Evolutionary conservation across 805 yeast genomes (phyloP).

Genomic region (Wickerhamiella domercqiae): DNA sequence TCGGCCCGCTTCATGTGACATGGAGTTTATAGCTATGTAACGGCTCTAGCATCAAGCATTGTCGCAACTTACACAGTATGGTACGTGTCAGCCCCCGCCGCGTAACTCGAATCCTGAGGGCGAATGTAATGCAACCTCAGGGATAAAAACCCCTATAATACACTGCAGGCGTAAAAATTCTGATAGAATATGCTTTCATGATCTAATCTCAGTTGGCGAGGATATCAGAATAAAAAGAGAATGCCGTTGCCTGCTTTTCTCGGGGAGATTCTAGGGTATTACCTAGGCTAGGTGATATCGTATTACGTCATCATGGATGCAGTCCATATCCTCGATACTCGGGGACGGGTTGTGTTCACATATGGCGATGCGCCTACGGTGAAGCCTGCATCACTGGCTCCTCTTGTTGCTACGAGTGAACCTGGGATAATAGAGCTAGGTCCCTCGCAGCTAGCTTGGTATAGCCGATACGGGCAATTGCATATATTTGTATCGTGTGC

Average conservation of each 20-base stretch:
- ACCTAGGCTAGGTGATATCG: neutral
- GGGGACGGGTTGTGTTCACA: constrained; percentile 1
- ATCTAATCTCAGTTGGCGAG: neutral
- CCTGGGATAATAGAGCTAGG: constrained; percentile 14
- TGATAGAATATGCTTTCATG: neutral
- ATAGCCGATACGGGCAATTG: constrained; percentile 17
- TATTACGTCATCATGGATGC: neutral
- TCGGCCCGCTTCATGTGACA: too few species aligned
- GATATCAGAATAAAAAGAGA: neutral
- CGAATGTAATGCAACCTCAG: too few species aligned
- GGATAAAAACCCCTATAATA: too few species aligned
- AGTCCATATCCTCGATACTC: neutral
- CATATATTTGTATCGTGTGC: constrained; percentile 21
- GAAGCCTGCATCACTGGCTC: neutral
- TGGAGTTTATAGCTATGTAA: too few species aligned
- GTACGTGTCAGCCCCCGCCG: too few species aligned
- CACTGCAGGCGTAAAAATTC: too few species aligned
- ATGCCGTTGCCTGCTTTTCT: neutral
- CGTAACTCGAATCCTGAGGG: too few species aligned
- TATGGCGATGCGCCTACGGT: neutral
- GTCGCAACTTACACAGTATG: too few species aligned
- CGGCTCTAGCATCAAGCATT: too few species aligned
- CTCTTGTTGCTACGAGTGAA: neutral
- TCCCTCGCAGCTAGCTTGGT: constrained; percentile 20
- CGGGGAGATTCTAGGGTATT: too few species aligned